phyloP scores from a whole-genome alignment of 257 asterid species.

The Petunia secreta region DNA sequence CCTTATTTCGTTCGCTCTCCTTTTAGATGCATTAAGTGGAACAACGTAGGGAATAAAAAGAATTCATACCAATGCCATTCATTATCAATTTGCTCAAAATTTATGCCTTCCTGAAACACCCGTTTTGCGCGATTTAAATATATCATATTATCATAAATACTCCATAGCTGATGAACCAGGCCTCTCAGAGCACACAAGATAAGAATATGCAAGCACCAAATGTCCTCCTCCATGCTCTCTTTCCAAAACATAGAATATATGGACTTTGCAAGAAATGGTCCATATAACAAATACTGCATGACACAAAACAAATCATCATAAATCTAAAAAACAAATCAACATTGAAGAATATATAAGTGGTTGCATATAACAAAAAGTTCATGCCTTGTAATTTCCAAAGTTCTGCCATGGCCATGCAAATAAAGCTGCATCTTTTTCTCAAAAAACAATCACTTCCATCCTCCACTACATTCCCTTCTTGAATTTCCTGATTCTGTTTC shows the following conservation, averaged over 20 bases:
- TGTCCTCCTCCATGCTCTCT: slow-evolving; percentile 42
- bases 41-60: background rate
- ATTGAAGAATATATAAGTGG: background rate
- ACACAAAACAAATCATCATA: background rate
- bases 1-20: background rate
- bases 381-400: slow-evolving; percentile 68
- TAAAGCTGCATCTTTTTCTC: slow-evolving; percentile 50
- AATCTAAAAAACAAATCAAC: background rate
- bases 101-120: slow-evolving; percentile 63
- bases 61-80: slow-evolving; percentile 86
- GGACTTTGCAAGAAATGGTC: slow-evolving; percentile 71
- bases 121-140: slow-evolving; percentile 54
- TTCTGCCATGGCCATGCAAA: slow-evolving; percentile 95
- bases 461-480: slow-evolving; percentile 7
- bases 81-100: slow-evolving; percentile 72
- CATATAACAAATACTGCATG: slow-evolving; percentile 65
- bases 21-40: background rate
- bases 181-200: slow-evolving; percentile 61
- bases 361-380: background rate
- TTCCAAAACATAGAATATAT: slow-evolving; percentile 45
- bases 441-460: slow-evolving; percentile 31
- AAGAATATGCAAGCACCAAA: slow-evolving; percentile 76
- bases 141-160: slow-evolving; percentile 51
- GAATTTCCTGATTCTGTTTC: slow-evolving; percentile 27
- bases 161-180: slow-evolving; percentile 74